Percentiles rank a stretch among this genome's conserved stretches.
phyloP scores from a whole-genome alignment of 805 yeast species.

The Metschnikowia baotianmanensis region DNA sequence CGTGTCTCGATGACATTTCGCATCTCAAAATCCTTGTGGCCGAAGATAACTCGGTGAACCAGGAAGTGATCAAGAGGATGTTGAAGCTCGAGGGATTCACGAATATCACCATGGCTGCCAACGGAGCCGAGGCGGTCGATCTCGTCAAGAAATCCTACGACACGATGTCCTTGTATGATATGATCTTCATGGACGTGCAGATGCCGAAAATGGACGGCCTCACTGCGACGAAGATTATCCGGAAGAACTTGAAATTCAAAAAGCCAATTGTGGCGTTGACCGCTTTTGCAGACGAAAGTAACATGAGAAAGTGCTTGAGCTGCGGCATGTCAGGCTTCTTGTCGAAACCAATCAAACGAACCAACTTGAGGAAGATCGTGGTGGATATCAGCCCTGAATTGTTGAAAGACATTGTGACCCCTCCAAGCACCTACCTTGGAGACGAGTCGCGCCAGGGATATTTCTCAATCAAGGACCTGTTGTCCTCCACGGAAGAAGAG shows the following conservation, averaged over 20 bases:
- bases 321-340: conserved; percentile 94
- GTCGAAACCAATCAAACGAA: conserved; percentile 81
- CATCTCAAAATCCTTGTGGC: conserved; percentile 70
- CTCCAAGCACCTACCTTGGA: conserved; percentile 24
- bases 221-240: conserved; percentile 71
- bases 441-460: conserved; percentile 9
- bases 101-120: conserved; percentile 75
- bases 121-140: conserved; percentile 87
- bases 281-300: conserved; percentile 92
- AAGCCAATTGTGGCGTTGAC: conserved; percentile 91
- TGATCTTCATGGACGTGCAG: conserved; percentile 95
- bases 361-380: conserved; percentile 59
- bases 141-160: conserved; percentile 50
- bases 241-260: conserved; percentile 56
- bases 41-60: conserved; percentile 92
- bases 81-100: conserved; percentile 75
- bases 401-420: conserved; percentile 31
- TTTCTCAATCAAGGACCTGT: not conserved
- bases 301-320: conserved; percentile 77
- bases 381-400: conserved; percentile 42
- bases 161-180: conserved; percentile 49
- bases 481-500: not conserved
- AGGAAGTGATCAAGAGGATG: conserved; percentile 91
- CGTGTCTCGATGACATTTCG: conserved; percentile 26
- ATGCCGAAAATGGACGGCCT: conserved; percentile 95